Base-by-base conservation (phyloP, 2,329 filamentous ascomycete species). In the Escovopsis sp. region DNA sequence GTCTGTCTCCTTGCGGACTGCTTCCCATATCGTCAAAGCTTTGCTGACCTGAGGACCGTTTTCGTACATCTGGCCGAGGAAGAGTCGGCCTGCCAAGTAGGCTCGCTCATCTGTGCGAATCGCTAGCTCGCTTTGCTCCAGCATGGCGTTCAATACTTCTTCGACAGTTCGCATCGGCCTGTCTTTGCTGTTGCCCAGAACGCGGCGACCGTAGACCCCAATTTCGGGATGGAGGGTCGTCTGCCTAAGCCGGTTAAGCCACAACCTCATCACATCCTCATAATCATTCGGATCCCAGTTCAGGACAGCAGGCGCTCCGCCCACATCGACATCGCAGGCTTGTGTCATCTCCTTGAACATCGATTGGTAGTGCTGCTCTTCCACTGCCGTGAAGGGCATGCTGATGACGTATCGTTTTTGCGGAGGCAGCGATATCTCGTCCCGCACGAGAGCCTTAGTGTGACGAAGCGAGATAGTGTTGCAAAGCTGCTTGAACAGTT, bases 101-200 rank as follows among this genome's bases (percentile, higher is more conserved):
- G 65, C 60, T 35, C 85, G 72, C 48, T 90, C 78, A 39, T 88
- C 77, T 0, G 67, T 57, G 35, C 77, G 71, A 38, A 88, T 70
- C 1, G 59, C 52, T 5, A 62, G 63, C 38, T 88, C 81, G 30
- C 79, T 86, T 48, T 88, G 77, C 37, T 94, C 85, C 39, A 94
- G 79, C 88, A 98, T 94, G 4, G 79, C 76, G 43, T 85, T 78
- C 10, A 98, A 63, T 1, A 96, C 88, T 54, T 96, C 83, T 14
- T 77, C 72, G 2, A 94, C 79, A 1, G 87, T 92, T 11, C 82
- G 70, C 43, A 94, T 65, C 0, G 83, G 78, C 0, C 72, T 76
- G 35, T 65, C 66, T 33, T 66, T 72, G 30, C 63, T 71, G 31
- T 70, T 66, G 2, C 78, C 78, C 5, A 83, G 56, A 0, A 71